These are phyloP conservation scores for Lasiosphaeria miniovina DNA, from an alignment of 495 filamentous ascomycete genomes.

Conservation along the genomic window DNA sequence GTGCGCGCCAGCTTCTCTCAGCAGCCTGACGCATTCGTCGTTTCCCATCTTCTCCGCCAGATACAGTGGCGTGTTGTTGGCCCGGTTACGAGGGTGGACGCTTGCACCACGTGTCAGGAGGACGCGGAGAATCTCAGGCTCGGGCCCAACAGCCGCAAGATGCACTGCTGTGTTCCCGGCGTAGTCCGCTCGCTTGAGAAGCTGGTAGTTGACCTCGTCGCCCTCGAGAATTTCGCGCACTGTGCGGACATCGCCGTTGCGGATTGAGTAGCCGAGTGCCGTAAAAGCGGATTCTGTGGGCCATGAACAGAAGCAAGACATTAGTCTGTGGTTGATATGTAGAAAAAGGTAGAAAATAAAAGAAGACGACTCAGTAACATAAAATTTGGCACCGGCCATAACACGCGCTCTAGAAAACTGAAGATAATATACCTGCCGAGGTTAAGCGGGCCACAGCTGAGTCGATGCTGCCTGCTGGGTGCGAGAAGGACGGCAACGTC, in stretches of 20 bases:
- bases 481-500: constrained; percentile 60
- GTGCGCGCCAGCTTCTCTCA: constrained; percentile 44
- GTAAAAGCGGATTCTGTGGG: constrained; percentile 55
- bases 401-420: not conserved
- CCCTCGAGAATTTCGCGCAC: constrained; percentile 64
- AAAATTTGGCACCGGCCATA: not conserved
- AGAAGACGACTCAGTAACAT: not conserved
- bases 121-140: constrained; percentile 60
- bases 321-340: not conserved
- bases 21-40: constrained; percentile 59
- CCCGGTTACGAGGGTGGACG: constrained; percentile 80
- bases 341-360: constrained; percentile 2
- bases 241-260: constrained; percentile 62
- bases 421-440: constrained; percentile 25
- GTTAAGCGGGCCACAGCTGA: constrained; percentile 32
- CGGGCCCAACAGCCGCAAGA: constrained; percentile 51
- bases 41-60: constrained; percentile 59
- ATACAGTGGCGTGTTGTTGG: constrained; percentile 78
- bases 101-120: constrained; percentile 76
- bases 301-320: not conserved
- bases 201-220: constrained; percentile 53
- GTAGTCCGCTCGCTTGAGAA: constrained; percentile 80
- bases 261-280: constrained; percentile 77
- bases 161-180: constrained; percentile 82
- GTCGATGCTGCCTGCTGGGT: constrained; percentile 56